These are phyloP conservation scores for Batrachochytrium dendrobatidis DNA, from an alignment of 371 early-diverging fungal species.

Conservation along the genomic window DNA sequence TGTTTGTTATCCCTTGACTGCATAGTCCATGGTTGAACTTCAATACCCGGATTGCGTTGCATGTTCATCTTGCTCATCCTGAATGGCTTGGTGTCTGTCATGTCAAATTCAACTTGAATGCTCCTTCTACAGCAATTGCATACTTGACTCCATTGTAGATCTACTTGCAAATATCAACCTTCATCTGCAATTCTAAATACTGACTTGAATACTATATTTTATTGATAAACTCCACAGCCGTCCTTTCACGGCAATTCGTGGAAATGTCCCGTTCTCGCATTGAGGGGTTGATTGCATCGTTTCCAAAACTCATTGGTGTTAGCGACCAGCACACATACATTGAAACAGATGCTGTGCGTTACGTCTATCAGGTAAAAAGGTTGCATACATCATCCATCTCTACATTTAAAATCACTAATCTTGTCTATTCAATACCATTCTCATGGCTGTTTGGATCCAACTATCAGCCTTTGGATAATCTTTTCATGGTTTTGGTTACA, in stretches of 20 bases:
- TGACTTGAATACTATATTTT: too few relatives aligned
- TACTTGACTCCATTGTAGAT: too few relatives aligned
- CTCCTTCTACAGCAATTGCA: too few relatives aligned
- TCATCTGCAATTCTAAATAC: too few relatives aligned
- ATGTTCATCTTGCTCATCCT: neutral
- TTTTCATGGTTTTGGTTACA: conserved; percentile 85
- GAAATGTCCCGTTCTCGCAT: conserved; percentile 95
- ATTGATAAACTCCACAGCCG: conserved; percentile 53
- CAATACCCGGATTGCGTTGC: neutral
- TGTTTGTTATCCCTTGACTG: neutral
- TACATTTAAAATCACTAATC: conserved; percentile 1
- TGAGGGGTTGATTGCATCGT: conserved; percentile 90
- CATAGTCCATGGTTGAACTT: neutral
- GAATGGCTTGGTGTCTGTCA: neutral
- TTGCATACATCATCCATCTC: neutral
- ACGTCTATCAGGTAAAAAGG: conserved; percentile 67
- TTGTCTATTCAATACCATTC: neutral
- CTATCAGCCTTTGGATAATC: conserved; percentile 87
- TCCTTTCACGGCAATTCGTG: conserved; percentile 92
- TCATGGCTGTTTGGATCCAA: neutral
- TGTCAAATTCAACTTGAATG: neutral
- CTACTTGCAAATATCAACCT: too few relatives aligned
- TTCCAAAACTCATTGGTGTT: conserved; percentile 86
- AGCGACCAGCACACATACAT: conserved; percentile 90
- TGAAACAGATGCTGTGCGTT: conserved; percentile 93